Percentiles rank a stretch among this genome's conserved stretches.
phyloP scores from a whole-genome alignment of 2,329 filamentous ascomycete species.

The Cercospora beticola region DNA sequence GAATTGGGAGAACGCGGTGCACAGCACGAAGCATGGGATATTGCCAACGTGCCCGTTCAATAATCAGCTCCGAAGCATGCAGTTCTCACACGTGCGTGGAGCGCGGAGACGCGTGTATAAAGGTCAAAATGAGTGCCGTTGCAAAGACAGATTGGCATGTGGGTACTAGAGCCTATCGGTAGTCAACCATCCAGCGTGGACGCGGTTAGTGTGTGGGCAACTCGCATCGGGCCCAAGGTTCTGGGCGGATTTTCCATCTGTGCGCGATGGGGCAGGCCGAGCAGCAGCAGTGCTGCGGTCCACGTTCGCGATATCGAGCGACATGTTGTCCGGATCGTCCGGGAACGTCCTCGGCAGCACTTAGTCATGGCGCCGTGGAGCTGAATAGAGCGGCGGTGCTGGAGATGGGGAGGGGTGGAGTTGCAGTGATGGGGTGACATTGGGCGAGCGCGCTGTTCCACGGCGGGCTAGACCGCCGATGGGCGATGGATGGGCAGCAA shows the following conservation, averaged over 20 bases:
- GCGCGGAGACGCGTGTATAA: background rate
- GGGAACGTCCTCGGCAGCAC: background rate
- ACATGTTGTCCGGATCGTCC: background rate
- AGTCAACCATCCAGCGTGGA: slow-evolving; percentile 1
- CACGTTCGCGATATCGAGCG: background rate
- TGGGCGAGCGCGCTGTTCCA: background rate
- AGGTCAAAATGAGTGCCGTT: slow-evolving; percentile 4
- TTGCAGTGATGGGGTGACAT: slow-evolving; percentile 3
- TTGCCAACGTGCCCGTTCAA: background rate
- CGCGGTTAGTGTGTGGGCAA: background rate
- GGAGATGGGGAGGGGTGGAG: background rate
- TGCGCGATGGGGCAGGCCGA: background rate
- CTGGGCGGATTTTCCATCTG: background rate
- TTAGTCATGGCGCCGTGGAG: background rate
- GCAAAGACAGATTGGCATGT: slow-evolving; percentile 11
- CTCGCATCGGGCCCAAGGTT: slow-evolving; percentile 8
- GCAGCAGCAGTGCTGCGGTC: background rate
- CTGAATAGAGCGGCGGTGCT: background rate
- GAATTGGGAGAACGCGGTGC: background rate
- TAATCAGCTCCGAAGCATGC: background rate
- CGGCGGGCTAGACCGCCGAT: background rate
- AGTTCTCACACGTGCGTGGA: slow-evolving; percentile 13
- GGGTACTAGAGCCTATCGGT: slow-evolving; percentile 17
- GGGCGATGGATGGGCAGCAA: slow-evolving; percentile 6
- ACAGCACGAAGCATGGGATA: background rate